Base-by-base conservation (phyloP, 768 basidiomycete species). In the Leccinum subgranulosum region DNA sequence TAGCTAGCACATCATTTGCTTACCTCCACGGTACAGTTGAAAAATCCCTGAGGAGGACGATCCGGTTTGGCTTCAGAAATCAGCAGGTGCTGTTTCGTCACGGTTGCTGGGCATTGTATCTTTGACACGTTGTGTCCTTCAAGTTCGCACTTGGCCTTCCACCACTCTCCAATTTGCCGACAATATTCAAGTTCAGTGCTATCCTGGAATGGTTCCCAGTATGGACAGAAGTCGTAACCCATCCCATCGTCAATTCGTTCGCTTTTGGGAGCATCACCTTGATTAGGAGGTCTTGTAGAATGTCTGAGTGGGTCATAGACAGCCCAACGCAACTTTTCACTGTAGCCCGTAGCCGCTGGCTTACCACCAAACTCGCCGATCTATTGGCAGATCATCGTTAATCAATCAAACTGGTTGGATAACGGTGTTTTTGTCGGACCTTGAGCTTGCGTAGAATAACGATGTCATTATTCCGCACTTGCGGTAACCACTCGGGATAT, bases 11-110 rank as follows among this genome's bases (percentile, higher is more conserved):
- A 27, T 17, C 11, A 29, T 31, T 33, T 45, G n/a, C 75, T 62
- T 60, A 86, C 86, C 76, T 87, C 82, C 15, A 84, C 75, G 0
- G 83, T 85, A 49, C 85, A 86, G 54, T 87, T 77, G 66, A 87
- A 86, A 66, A 78, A 87, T 1, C 82, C 81, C 21, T 58, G 51
- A 2, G 81, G 81, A 11, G 69, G 68, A 19, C 73, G 70, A 49
- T 75, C 64, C 1, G 83, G 82, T 9, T 74, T 74, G 12, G 75
- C 77, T 46, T 85, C 81, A n/a, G 75, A 75, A 54, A 86, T 74
- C 17, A 85, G 68, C 25, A 75, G 71, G 60, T 85, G 85, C 45
- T 69, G 65, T 49, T 79, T 76, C 36, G 3, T 1, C 36, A 52
- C 49, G 46, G 23, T 19, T 7, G 3, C 29, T 21, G 55, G 46